Evolutionary conservation across 2,329 filamentous ascomycete genomes (phyloP).

Genomic region (Colletotrichum phormii): DNA sequence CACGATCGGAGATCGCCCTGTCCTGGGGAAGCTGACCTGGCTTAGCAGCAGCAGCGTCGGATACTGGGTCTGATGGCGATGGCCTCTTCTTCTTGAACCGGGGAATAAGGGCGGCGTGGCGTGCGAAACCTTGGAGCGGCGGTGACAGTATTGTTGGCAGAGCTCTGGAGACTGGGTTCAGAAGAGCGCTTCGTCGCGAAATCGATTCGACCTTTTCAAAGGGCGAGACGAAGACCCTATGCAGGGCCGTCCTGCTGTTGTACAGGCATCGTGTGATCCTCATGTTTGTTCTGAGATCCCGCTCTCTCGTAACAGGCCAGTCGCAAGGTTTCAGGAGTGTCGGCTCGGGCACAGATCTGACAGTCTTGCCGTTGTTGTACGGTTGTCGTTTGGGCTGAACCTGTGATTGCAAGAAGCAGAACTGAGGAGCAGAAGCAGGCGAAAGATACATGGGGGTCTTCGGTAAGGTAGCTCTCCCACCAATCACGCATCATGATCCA

Average conservation of each 20-base stretch:
- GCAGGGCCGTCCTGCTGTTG: constrained; percentile 58
- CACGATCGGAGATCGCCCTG: constrained; percentile 56
- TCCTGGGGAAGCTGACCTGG: constrained; percentile 42
- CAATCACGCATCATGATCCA: constrained; percentile 27
- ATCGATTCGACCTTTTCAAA: constrained; percentile 44
- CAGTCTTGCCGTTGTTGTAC: background rate
- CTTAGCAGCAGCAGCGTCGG: background rate
- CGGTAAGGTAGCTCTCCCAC: background rate
- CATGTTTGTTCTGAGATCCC: constrained; percentile 47
- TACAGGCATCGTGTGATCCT: constrained; percentile 52
- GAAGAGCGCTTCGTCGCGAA: constrained; percentile 39
- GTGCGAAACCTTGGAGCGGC: constrained; percentile 6
- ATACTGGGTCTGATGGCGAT: background rate
- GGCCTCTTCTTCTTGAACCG: constrained; percentile 13
- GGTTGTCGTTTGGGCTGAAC: background rate
- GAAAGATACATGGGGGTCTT: background rate
- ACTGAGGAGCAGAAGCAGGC: background rate
- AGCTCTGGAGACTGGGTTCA: constrained; percentile 8
- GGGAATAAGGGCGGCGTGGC: constrained; percentile 15
- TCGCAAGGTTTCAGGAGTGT: background rate
- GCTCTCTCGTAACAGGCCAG: background rate
- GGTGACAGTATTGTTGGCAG: background rate
- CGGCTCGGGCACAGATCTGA: background rate
- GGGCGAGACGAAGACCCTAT: constrained; percentile 58
- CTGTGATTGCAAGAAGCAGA: background rate